Evolutionary conservation across 2,329 filamentous ascomycete genomes (phyloP).

Genomic region (Diaporthe amygdali): DNA sequence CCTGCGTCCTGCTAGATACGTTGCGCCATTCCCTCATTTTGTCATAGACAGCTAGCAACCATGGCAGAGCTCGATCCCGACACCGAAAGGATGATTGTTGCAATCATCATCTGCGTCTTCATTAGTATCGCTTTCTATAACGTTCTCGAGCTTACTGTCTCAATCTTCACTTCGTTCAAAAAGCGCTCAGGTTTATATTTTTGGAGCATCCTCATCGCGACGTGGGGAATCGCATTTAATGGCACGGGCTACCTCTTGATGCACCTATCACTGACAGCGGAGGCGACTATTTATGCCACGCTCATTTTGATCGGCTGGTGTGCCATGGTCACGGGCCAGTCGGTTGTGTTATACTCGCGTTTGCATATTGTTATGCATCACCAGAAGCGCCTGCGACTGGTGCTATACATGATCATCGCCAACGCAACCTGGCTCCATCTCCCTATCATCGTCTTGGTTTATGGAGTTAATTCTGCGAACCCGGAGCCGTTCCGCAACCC

Average conservation of each 20-base stretch:
- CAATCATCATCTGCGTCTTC: constrained; percentile 13
- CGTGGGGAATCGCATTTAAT: constrained; percentile 30
- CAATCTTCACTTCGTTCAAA: constrained; percentile 24
- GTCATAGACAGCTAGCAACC: neutral
- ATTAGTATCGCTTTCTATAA: constrained; percentile 21
- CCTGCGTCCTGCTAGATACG: neutral
- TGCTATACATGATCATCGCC: constrained; percentile 57
- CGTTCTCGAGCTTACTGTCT: constrained; percentile 19
- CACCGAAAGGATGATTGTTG: neutral
- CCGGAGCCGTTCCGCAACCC: constrained; percentile 37
- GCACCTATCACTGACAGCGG: neutral
- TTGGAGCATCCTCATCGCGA: constrained; percentile 23
- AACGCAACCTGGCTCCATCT: constrained; percentile 53
- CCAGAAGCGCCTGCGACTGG: constrained; percentile 47
- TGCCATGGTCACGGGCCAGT: constrained; percentile 59
- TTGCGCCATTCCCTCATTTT: neutral
- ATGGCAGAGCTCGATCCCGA: neutral
- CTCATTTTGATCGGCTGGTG: constrained; percentile 56
- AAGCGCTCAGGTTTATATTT: constrained; percentile 19
- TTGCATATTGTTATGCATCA: constrained; percentile 58
- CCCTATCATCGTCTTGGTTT: constrained; percentile 55
- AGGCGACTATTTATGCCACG: constrained; percentile 31
- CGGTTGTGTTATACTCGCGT: constrained; percentile 60
- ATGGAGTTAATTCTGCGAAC: constrained; percentile 44
- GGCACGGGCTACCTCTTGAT: constrained; percentile 41